Conservation (phyloP, 495 filamentous ascomycete genomes). For the Aspergillus sparsus region DNA sequence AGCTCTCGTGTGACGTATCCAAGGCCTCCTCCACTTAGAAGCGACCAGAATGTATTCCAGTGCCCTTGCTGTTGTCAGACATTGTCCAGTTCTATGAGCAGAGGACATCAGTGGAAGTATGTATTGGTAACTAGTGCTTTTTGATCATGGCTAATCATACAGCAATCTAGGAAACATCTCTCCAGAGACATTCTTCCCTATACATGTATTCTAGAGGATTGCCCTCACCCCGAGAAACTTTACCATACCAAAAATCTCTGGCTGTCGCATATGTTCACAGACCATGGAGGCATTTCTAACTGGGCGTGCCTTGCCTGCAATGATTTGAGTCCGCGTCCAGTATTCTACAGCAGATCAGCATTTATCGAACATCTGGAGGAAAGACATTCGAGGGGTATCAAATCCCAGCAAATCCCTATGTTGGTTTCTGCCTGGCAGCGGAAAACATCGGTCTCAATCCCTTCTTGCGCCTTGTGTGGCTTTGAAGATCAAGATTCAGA, state of each 20-base stretch:
- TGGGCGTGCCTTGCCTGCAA: constrained; percentile 15
- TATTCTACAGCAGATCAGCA: background rate
- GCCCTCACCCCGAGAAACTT: constrained; percentile 2
- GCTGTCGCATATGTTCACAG: constrained; percentile 11
- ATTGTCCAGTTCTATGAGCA: background rate
- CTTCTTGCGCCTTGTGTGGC: background rate
- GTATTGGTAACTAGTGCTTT: background rate
- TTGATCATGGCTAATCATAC: background rate
- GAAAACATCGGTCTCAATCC: background rate
- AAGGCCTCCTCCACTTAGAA: background rate
- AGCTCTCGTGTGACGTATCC: constrained; percentile 8
- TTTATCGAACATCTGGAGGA: constrained; percentile 1
- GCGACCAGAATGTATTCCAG: constrained; percentile 1
- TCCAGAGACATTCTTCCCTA: constrained; percentile 14
- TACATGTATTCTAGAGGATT: constrained; percentile 17
- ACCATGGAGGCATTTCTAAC: background rate
- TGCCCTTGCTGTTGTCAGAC: constrained; percentile 19
- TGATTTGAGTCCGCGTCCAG: background rate
- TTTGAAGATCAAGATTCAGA: background rate
- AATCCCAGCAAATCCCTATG: constrained; percentile 8
- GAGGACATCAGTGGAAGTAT: constrained; percentile 18
- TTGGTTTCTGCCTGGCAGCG: constrained; percentile 10
- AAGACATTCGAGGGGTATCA: constrained; percentile 3
- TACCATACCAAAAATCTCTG: constrained; percentile 7
- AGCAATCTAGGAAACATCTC: constrained; percentile 14